Conservation (phyloP, 1,284 basidiomycete species). For the Albatrellus sp. region DNA sequence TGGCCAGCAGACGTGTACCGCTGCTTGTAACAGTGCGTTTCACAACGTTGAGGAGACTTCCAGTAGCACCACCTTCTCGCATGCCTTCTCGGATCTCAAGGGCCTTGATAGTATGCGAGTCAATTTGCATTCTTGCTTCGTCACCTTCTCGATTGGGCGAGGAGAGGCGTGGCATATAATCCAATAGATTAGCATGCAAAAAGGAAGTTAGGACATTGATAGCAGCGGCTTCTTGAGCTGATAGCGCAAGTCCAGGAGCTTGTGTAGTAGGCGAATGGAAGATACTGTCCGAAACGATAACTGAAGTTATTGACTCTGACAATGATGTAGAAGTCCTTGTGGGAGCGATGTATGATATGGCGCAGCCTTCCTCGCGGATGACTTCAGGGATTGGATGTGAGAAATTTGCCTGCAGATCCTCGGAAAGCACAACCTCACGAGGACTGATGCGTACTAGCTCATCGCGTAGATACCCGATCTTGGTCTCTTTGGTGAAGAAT, state of each 20-base stretch:
- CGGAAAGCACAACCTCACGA: slow-evolving; percentile 68
- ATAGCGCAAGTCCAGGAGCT: slow-evolving; percentile 6
- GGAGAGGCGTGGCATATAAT: slow-evolving; percentile 62
- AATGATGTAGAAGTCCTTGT: slow-evolving; percentile 4
- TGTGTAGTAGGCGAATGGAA: slow-evolving; percentile 9
- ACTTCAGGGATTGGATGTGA: slow-evolving; percentile 32
- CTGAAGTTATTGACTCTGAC: not conserved
- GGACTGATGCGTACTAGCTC: slow-evolving; percentile 78
- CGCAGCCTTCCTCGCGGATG: slow-evolving; percentile 37
- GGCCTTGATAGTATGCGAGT: slow-evolving; percentile 80
- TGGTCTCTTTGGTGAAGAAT: slow-evolving; percentile 66
- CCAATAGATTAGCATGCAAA: slow-evolving; percentile 62
- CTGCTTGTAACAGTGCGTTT: slow-evolving; percentile 73
- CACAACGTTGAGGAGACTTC: slow-evolving; percentile 70
- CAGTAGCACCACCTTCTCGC: slow-evolving; percentile 59
- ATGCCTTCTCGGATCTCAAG: slow-evolving; percentile 78
- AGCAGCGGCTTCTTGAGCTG: slow-evolving; percentile 39
- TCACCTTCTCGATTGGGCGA: slow-evolving; percentile 48
- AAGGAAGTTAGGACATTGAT: slow-evolving; percentile 59
- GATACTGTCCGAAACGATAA: not conserved
- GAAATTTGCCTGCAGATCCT: slow-evolving; percentile 23
- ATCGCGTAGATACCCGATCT: slow-evolving; percentile 53
- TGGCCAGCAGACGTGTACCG: slow-evolving; percentile 65
- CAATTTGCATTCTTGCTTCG: slow-evolving; percentile 73
- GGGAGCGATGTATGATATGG: slow-evolving; percentile 32